phyloP scores from a whole-genome alignment of 768 basidiomycete genomes.

The Udeniomyces megalosporus region DNA sequence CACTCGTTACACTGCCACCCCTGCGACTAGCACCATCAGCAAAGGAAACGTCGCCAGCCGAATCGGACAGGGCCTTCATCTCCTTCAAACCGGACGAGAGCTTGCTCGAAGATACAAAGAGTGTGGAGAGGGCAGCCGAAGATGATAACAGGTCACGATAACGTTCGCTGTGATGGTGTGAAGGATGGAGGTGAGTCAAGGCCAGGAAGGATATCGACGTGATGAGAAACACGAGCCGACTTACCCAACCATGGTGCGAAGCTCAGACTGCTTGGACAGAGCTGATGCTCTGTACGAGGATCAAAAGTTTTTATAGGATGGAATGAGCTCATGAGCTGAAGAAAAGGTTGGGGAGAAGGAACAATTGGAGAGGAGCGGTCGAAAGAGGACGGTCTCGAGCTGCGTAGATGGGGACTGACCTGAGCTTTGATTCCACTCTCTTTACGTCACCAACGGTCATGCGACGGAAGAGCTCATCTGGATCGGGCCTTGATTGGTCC shows the following conservation, averaged over 20 bases:
- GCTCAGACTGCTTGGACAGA: constrained; percentile 9
- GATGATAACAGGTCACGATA: constrained; percentile 16
- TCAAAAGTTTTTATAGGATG: no score
- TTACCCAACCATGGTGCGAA: constrained; percentile 14
- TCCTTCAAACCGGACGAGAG: constrained; percentile 9
- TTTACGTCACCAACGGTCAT: constrained; percentile 11
- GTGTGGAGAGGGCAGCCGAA: constrained; percentile 10
- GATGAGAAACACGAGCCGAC: no score
- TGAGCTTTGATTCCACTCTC: constrained; percentile 6
- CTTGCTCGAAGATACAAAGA: constrained; percentile 6
- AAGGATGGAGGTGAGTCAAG: no score
- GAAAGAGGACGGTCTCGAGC: no score
- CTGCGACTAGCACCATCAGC: background rate
- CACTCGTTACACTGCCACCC: constrained; percentile 2
- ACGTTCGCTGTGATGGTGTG: no score
- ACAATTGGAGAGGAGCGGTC: background rate
- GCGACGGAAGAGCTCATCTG: constrained; percentile 9
- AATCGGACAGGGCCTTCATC: constrained; percentile 6
- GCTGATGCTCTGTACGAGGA: constrained; percentile 7
- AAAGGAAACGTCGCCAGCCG: background rate
- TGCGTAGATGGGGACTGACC: background rate
- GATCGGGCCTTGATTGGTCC: background rate
- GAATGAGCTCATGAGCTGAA: no score
- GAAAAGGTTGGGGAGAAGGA: no score
- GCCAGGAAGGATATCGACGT: no score